Evolutionary conservation across 106 monocot genomes (phyloP).

Genomic region (Vanilla planifolia): DNA sequence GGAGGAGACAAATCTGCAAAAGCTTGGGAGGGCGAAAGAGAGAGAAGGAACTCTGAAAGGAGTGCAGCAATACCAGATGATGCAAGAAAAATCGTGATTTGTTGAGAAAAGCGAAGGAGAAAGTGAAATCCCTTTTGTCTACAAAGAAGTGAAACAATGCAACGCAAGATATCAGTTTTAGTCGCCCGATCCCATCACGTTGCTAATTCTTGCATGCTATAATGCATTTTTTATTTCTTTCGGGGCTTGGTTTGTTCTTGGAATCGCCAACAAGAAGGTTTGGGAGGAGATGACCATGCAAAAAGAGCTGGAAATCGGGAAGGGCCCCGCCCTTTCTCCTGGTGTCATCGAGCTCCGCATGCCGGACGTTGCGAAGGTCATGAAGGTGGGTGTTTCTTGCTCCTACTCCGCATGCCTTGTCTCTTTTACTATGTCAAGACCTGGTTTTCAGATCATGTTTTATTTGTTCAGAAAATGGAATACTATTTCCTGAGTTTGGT

Average conservation of each 20-base stretch:
- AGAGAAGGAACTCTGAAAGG: background rate
- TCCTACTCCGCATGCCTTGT: background rate
- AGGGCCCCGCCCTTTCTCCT: constrained; percentile 14
- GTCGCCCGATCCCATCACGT: background rate
- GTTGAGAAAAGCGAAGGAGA: background rate
- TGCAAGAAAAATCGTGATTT: background rate
- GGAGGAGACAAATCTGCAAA: too few relatives aligned
- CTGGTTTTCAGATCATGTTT: background rate
- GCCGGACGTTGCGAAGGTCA: constrained; percentile 25
- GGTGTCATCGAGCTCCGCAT: constrained; percentile 20
- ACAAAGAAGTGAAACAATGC: background rate
- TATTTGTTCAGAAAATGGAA: background rate
- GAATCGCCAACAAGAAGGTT: constrained; percentile 20
- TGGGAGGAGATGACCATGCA: constrained; percentile 22
- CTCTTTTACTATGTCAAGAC: background rate
- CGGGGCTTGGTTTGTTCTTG: background rate
- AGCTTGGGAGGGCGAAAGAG: background rate
- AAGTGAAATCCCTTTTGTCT: background rate
- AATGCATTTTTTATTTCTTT: background rate
- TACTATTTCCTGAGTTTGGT: background rate
- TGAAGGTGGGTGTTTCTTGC: constrained; percentile 20
- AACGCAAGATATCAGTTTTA: background rate
- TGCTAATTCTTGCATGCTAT: background rate
- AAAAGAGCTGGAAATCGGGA: constrained; percentile 21
- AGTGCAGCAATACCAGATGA: background rate